These are phyloP conservation scores for Ogataea nakhonphanomensis DNA, from an alignment of 805 yeast species.

Conservation along the genomic window DNA sequence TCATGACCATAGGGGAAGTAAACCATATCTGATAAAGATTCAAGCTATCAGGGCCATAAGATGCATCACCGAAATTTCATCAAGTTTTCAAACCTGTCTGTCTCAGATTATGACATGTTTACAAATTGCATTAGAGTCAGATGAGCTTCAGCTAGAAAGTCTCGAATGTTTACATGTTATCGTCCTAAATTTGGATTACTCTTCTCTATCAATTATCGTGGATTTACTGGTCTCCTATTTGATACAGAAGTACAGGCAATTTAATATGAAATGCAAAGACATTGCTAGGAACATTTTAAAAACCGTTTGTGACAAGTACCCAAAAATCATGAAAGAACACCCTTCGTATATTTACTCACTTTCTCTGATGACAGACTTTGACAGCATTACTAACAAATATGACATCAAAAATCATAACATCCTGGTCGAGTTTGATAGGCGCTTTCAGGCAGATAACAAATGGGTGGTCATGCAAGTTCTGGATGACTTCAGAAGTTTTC, in stretches of 20 bases:
- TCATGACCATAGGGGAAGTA: constrained; percentile 67
- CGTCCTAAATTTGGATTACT: constrained; percentile 51
- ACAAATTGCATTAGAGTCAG: constrained; percentile 69
- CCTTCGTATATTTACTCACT: constrained; percentile 53
- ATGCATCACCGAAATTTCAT: constrained; percentile 52
- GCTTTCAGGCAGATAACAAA: constrained; percentile 60
- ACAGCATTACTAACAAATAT: constrained; percentile 18
- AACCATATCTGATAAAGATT: constrained; percentile 68
- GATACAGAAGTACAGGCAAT: constrained; percentile 59
- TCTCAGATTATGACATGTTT: constrained; percentile 87
- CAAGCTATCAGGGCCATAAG: constrained; percentile 72
- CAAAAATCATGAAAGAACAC: constrained; percentile 37
- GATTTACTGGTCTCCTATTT: constrained; percentile 74
- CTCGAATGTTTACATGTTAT: constrained; percentile 67
- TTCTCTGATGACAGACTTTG: constrained; percentile 41
- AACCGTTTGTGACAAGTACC: constrained; percentile 33
- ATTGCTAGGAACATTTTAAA: constrained; percentile 52
- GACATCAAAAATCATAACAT: constrained; percentile 29
- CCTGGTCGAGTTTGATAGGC: constrained; percentile 49
- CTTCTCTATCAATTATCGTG: constrained; percentile 60
- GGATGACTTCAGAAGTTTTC: constrained; percentile 54
- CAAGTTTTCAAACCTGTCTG: constrained; percentile 47
- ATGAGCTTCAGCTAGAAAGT: constrained; percentile 57
- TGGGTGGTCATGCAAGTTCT: constrained; percentile 73
- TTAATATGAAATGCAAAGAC: constrained; percentile 46